Evolutionary conservation across 768 basidiomycete genomes (phyloP).

Genomic region (Boletales sp.): DNA sequence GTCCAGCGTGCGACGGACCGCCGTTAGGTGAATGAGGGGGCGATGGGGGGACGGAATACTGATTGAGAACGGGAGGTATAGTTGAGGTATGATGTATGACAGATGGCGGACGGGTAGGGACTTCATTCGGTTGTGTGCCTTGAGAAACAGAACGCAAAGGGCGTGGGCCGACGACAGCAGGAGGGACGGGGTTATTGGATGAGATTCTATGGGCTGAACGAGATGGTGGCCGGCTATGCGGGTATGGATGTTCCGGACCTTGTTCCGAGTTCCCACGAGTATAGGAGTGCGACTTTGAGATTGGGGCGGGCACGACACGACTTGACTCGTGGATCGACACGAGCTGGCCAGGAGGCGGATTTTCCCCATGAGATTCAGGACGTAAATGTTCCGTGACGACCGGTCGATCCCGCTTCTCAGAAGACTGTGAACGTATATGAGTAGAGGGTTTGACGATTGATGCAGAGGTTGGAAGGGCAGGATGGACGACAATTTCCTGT

Average conservation of each 20-base stretch:
- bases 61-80: conserved; percentile 9
- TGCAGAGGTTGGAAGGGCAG: conserved; percentile 22
- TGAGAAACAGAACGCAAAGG: conserved; percentile 28
- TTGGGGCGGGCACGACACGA: conserved; percentile 14
- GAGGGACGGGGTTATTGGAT: conserved; percentile 14
- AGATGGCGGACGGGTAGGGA: conserved; percentile 25
- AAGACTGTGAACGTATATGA: conserved; percentile 19
- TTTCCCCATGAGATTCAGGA: conserved; percentile 19
- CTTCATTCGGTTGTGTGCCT: conserved; percentile 21
- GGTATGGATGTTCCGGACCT: conserved; percentile 17
- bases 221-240: conserved; percentile 25
- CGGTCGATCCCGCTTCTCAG: conserved; percentile 25
- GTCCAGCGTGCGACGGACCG: conserved; percentile 14
- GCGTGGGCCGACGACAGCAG: conserved; percentile 25
- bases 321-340: conserved; percentile 27
- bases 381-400: conserved; percentile 19
- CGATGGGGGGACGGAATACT: conserved; percentile 18
- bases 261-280: conserved; percentile 26
- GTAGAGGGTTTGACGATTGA: conserved; percentile 22
- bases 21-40: conserved; percentile 11
- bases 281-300: conserved; percentile 18
- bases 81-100: conserved; percentile 7
- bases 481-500: conserved; percentile 21
- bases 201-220: conserved; percentile 25
- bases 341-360: conserved; percentile 23